Conservation (phyloP, 1,284 basidiomycete species). For the Fomitopsis schrenkii region DNA sequence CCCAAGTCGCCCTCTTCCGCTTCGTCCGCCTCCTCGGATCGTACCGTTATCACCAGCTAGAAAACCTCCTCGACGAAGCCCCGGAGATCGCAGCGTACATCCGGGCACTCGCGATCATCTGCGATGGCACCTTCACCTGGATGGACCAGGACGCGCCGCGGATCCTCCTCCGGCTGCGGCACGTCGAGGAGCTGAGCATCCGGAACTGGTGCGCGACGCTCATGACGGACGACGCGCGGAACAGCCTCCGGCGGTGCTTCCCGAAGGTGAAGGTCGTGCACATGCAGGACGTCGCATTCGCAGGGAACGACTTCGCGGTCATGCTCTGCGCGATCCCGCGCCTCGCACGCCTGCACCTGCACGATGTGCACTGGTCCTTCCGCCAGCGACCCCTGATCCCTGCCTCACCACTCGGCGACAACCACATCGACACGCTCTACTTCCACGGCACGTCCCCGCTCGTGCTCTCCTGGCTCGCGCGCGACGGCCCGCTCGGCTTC, state of each 20-base stretch:
- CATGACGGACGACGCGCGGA: conserved; percentile 1
- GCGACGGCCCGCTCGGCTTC: neutral
- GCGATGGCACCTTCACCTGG: conserved; percentile 4
- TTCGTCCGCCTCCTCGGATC: conserved; percentile 1
- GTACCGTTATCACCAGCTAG: neutral
- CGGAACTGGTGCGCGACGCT: conserved; percentile 1
- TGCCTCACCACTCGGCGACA: neutral
- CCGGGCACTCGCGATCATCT: conserved; percentile 3
- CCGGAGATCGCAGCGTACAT: conserved; percentile 5
- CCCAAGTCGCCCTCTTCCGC: conserved; percentile 4
- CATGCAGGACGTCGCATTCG: conserved; percentile 2
- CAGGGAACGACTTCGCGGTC: neutral
- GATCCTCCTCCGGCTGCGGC: neutral
- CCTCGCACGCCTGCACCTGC: conserved; percentile 1
- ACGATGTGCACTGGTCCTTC: conserved; percentile 1
- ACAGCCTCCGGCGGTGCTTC: neutral
- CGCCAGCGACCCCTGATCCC: neutral
- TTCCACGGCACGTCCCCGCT: neutral
- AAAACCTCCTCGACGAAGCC: neutral
- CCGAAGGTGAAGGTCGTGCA: neutral
- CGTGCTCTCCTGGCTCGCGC: conserved; percentile 3
- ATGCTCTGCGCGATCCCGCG: conserved; percentile 3
- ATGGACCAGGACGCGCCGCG: conserved; percentile 3
- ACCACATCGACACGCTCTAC: neutral
- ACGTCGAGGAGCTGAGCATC: conserved; percentile 5